Evolutionary conservation across 1,139 yeast genomes (phyloP).

Genomic region (Taphrina deformans): DNA sequence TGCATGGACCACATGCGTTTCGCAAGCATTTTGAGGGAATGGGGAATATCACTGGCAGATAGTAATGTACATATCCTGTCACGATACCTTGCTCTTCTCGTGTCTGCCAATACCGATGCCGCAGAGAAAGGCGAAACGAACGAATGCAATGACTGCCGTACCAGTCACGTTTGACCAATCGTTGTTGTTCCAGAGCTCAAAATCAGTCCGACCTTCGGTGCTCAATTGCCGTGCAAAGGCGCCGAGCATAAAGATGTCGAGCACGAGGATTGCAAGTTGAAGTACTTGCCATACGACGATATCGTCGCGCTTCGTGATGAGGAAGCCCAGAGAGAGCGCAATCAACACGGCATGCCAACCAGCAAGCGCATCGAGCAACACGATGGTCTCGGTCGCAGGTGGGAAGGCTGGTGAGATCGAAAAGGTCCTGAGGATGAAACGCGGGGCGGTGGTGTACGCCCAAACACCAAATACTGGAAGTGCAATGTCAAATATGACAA

Average conservation of each 20-base stretch:
- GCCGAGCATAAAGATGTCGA: neutral
- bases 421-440: neutral
- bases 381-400: neutral
- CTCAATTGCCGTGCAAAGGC: neutral
- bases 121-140: neutral
- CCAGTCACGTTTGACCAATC: neutral
- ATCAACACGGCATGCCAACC: neutral
- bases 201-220: neutral
- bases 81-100: neutral
- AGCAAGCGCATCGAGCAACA: neutral
- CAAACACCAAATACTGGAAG: neutral
- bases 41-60: too few species aligned
- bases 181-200: neutral
- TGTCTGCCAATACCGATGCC: neutral
- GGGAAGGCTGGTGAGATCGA: neutral
- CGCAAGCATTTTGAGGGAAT: too few species aligned
- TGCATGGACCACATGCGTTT: too few species aligned
- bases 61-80: too few species aligned
- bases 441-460: neutral
- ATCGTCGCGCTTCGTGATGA: slow-evolving; percentile 3
- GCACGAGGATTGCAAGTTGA: neutral
- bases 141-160: neutral
- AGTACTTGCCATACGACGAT: neutral
- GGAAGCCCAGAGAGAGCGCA: neutral
- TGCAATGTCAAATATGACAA: neutral